Evolutionary conservation across 1,139 yeast genomes (phyloP), one percentile per base, ranked within the genome.

Genomic region (Pichia sp.): DNA sequence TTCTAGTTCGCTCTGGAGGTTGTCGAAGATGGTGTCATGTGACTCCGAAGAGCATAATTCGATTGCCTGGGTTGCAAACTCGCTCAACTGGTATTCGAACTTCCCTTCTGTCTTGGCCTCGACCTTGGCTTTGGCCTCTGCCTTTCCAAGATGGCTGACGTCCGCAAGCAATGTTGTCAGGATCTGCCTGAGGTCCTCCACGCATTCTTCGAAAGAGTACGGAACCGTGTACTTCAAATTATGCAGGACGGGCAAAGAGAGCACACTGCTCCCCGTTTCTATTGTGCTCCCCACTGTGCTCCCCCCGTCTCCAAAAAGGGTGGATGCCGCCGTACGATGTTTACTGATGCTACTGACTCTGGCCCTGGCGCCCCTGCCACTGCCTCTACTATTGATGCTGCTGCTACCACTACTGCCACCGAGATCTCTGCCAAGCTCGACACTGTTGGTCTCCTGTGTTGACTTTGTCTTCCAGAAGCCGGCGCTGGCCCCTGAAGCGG

Each of bases 41-140:
- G 42, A 16, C n/a, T 44, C 34, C 11, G 57, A 54, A 4, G 59
- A 40, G 38, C 59, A 56, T 2, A 54, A 11, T 16, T 47, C 49
- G 10, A 56, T 16, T 7, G 49, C 43, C 45, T 47, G 52, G 16
- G 45, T 13, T 3, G 52, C 23, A n/a, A 53, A 53, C 11, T 32
- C 42, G 10, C 16, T 16, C 8, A 53, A 23, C 10, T n/a, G 26
- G 8, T 42, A 52, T n/a, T 48, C 44, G 10, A 47, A 42, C 40
- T 32, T 38, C 16, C 32, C 31, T 1, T 19, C 34, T 19, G 31
- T 36, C 13, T 31, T 41, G 11, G 34, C 11, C 34, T 31, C 11
- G 8, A 8, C 34, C 8, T 31, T 31, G 34, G 34, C 34, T 11
- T 31, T 31, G 11, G 8, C 34, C 11, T 2, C 11, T 11, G 8